Evolutionary conservation across 331 rosid species (phyloP).

Genomic region (Cydonia oblonga): DNA sequence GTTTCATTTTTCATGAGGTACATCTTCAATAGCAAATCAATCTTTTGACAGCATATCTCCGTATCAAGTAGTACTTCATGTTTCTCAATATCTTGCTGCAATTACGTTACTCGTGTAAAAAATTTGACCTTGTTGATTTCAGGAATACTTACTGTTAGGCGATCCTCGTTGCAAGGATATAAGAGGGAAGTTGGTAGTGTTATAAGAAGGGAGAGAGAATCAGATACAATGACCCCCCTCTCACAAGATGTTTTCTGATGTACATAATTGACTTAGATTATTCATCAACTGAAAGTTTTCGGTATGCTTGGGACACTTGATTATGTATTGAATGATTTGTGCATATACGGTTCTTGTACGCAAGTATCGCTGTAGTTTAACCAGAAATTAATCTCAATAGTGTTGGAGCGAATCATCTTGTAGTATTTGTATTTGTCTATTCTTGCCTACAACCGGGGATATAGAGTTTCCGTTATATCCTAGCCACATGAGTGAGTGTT

Average conservation of each 20-base stretch:
- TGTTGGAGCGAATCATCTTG: not conserved
- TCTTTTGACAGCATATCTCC: not conserved
- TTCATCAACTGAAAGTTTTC: not conserved
- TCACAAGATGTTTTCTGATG: not conserved
- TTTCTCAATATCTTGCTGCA: not conserved
- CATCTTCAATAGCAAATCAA: not conserved
- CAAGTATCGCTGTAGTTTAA: not conserved
- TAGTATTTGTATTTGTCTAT: no score
- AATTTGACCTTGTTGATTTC: not conserved
- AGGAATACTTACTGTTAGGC: not conserved
- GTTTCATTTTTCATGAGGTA: conserved; percentile 14
- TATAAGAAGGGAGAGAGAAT: not conserved
- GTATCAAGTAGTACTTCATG: not conserved
- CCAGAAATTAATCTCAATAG: not conserved
- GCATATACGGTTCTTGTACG: no score
- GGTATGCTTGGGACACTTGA: no score
- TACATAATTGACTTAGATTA: not conserved
- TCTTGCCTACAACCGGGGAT: no score
- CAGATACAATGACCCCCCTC: not conserved
- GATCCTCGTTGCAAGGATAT: not conserved
- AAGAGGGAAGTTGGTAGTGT: not conserved
- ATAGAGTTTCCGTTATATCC: no score
- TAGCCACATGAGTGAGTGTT: no score
- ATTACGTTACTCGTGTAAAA: not conserved
- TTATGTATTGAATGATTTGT: no score